Evolutionary conservation across 192 early-diverging fungal genomes (phyloP).

Genomic region (Cetraspora pellucida): DNA sequence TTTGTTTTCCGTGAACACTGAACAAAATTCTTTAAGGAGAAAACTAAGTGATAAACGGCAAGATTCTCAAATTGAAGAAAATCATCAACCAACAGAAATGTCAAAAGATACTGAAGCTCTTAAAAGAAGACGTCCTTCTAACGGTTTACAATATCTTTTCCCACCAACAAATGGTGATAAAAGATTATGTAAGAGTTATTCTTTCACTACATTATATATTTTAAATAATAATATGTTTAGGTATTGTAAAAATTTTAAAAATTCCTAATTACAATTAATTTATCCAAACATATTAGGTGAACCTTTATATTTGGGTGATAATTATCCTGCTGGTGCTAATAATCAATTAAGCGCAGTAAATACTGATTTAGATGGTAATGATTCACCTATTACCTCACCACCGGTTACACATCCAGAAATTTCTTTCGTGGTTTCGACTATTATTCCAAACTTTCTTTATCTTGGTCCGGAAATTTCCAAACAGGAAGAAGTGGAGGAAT

Average conservation of each 20-base stretch:
- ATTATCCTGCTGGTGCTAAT: neutral
- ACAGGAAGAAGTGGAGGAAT: constrained; percentile 52
- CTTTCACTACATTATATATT: no score
- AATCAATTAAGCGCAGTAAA: neutral
- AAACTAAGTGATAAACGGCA: constrained; percentile 1
- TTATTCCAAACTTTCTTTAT: constrained; percentile 62
- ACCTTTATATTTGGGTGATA: neutral
- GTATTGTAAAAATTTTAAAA: neutral
- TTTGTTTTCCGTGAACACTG: constrained; percentile 47
- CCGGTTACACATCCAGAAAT: constrained; percentile 39
- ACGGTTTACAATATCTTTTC: constrained; percentile 27
- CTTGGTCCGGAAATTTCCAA: constrained; percentile 71
- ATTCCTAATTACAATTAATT: neutral
- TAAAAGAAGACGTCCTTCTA: constrained; percentile 11
- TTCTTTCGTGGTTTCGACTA: constrained; percentile 54
- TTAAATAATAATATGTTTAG: no score
- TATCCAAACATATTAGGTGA: neutral
- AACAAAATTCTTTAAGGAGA: constrained; percentile 20
- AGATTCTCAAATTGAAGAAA: neutral
- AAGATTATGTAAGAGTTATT: neutral
- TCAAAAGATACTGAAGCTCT: neutral
- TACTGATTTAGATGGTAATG: neutral
- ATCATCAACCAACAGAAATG: neutral
- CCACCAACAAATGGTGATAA: neutral
- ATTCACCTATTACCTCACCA: constrained; percentile 21